phyloP scores from a whole-genome alignment of 2,329 filamentous ascomycete species.

The Volutella citrinella region DNA sequence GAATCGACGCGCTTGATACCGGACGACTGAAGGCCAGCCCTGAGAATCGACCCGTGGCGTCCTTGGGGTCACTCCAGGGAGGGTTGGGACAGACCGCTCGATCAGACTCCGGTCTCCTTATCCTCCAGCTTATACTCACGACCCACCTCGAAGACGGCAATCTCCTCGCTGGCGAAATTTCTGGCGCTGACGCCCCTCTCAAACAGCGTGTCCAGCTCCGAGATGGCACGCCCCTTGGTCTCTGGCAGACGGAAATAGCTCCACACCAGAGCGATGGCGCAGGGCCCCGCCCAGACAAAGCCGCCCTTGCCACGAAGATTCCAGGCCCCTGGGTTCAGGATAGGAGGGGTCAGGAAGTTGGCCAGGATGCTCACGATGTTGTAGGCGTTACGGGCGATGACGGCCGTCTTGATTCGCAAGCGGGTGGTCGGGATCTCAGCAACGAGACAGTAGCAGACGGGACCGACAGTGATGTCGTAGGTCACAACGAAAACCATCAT shows the following conservation, averaged over 20 bases:
- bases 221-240: conserved; percentile 50
- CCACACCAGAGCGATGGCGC: conserved; percentile 45
- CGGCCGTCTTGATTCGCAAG: conserved; percentile 44
- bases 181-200: conserved; percentile 40
- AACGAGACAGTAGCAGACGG: conserved; percentile 81
- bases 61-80: too few relatives aligned
- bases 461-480: conserved; percentile 37
- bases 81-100: too few relatives aligned
- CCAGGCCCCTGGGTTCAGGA: conserved; percentile 45
- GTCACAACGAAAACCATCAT: conserved; percentile 42
- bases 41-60: too few relatives aligned
- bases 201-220: conserved; percentile 56
- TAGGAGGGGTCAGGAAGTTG: conserved; percentile 44
- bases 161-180: too few relatives aligned
- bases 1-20: too few relatives aligned
- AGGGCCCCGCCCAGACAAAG: conserved; percentile 44
- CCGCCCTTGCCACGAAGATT: conserved; percentile 47
- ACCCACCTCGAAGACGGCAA: too few relatives aligned
- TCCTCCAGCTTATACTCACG: too few relatives aligned
- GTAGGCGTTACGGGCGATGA: conserved; percentile 44
- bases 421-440: conserved; percentile 46
- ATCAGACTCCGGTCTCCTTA: too few relatives aligned
- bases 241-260: conserved; percentile 53
- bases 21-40: too few relatives aligned
- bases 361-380: conserved; percentile 46